Conservation (phyloP, 176 grass and related monocot genomes). For the Oryza officinalis region DNA sequence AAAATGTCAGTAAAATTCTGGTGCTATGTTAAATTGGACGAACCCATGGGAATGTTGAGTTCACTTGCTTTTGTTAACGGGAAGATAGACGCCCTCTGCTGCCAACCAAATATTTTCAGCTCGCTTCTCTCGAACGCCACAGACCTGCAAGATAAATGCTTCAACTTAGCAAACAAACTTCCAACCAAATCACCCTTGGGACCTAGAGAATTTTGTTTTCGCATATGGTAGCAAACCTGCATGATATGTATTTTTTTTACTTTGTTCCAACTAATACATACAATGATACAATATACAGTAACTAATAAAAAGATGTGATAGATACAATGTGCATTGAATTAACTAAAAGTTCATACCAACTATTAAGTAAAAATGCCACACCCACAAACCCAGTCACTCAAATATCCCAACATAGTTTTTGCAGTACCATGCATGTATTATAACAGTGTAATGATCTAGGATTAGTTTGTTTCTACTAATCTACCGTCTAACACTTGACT, state of each 20-base stretch:
- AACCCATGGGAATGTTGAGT: neutral
- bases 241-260: neutral
- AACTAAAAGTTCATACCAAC: neutral
- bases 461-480: neutral
- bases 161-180: constrained; percentile 3
- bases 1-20: constrained; percentile 12
- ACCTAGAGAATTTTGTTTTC: neutral
- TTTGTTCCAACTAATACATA: neutral
- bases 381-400: neutral
- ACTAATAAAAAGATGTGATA: neutral
- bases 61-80: constrained; percentile 55
- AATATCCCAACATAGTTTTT: neutral
- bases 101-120: constrained; percentile 70
- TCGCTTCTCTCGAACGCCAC: constrained; percentile 62
- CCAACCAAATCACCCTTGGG: neutral
- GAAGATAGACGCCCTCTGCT: constrained; percentile 70
- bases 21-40: constrained; percentile 11
- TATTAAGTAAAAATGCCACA: neutral
- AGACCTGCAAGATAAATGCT: constrained; percentile 52
- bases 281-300: neutral
- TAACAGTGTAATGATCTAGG: neutral
- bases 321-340: neutral
- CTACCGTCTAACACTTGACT: neutral
- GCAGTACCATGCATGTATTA: neutral
- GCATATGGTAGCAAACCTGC: neutral